Evolutionary conservation across 2,329 filamentous ascomycete genomes (phyloP).

Genomic region (Sclerotinia borealis): DNA sequence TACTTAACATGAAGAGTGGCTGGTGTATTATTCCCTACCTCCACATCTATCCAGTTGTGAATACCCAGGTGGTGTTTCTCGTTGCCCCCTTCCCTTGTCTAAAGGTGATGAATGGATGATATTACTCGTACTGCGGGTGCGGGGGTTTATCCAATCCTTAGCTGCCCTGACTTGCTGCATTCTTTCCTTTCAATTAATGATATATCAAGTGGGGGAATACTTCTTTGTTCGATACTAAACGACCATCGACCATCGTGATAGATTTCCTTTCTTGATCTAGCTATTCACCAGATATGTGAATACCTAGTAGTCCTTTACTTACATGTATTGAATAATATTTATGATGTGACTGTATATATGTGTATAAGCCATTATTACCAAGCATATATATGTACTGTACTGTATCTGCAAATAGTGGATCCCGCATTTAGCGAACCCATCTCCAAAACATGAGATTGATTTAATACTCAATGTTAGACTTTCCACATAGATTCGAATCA

Average conservation of each 20-base stretch:
- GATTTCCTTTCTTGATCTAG: neutral
- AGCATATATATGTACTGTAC: neutral
- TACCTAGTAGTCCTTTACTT: too few relatives aligned
- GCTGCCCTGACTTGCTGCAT: neutral
- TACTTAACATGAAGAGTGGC: neutral
- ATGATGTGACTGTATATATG: too few relatives aligned
- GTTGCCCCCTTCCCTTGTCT: neutral
- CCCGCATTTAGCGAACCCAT: slow-evolving; percentile 6
- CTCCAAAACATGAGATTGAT: neutral
- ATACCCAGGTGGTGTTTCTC: neutral
- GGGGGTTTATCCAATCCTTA: slow-evolving; percentile 1
- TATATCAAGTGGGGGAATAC: neutral
- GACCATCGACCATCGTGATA: neutral
- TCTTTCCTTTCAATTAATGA: neutral
- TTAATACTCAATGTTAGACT: too few relatives aligned
- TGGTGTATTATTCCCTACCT: neutral
- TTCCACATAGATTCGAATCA: slow-evolving; percentile 3
- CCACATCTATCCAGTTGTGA: neutral
- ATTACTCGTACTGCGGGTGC: neutral
- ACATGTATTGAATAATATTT: neutral
- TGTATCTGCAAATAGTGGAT: neutral
- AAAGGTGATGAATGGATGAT: neutral
- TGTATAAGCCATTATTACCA: neutral
- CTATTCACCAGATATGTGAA: neutral
- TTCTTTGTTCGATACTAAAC: neutral